Evolutionary conservation across 78 protist genomes (phyloP).

Genomic region (Dictyostelium intermedium): DNA sequence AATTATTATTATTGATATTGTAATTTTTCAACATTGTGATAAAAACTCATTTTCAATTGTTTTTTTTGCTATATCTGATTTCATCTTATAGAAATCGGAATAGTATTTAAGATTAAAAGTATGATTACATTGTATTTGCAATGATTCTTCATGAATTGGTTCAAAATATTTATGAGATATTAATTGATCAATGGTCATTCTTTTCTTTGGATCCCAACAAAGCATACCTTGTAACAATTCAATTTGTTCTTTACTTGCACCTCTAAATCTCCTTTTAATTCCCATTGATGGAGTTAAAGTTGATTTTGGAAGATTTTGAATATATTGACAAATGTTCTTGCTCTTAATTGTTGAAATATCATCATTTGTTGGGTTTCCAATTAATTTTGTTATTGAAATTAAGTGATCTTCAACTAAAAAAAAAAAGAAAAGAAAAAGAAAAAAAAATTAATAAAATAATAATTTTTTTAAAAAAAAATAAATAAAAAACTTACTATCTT

Average conservation of each 20-base stretch:
- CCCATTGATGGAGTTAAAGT: not conserved
- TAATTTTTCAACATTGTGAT: not conserved
- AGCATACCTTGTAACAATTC: not conserved
- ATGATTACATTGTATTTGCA: not conserved
- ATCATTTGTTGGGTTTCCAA: not conserved
- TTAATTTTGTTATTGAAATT: not conserved
- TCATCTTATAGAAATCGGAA: not conserved
- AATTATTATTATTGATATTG: not conserved
- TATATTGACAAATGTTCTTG: not conserved
- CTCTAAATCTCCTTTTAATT: not conserved
- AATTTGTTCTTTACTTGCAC: not conserved
- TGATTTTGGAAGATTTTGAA: not conserved
- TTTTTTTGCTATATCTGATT: not conserved
- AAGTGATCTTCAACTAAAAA: not conserved
- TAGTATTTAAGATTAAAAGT: not conserved
- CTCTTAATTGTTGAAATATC: not conserved
- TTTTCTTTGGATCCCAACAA: not conserved
- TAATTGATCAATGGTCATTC: not conserved
- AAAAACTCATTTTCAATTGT: not conserved
- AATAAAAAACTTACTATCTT: not conserved
- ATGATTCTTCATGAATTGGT: not conserved
- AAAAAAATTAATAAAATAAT: not conserved
- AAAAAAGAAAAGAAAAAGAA: not conserved
- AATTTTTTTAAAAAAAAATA: not conserved
- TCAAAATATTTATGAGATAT: not conserved